Percentiles rank a stretch among this genome's conserved stretches.
These are phyloP conservation scores for Arthrobotrys pseudoclavata DNA, from an alignment of 2,329 filamentous ascomycete genomes.

Conservation along the genomic window DNA sequence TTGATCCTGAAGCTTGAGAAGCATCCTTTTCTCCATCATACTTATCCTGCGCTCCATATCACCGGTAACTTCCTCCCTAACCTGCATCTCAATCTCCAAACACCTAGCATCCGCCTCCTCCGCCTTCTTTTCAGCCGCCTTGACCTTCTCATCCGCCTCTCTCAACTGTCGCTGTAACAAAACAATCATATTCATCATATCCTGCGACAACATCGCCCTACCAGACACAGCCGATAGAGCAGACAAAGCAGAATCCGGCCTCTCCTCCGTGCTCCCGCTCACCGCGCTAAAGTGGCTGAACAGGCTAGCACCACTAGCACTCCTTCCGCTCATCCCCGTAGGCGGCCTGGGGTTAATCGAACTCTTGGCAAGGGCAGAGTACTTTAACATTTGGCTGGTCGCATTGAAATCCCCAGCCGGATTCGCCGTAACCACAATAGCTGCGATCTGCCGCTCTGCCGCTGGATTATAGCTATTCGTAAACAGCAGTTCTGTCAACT, in stretches of 20 bases:
- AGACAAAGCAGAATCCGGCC: slow-evolving; percentile 75
- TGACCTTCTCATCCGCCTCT: slow-evolving; percentile 78
- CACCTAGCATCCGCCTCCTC: slow-evolving; percentile 76
- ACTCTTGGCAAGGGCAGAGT: slow-evolving; percentile 91
- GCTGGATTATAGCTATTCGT: slow-evolving; percentile 84
- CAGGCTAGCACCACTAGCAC: slow-evolving; percentile 48
- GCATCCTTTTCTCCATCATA: slow-evolving; percentile 84
- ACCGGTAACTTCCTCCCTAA: slow-evolving; percentile 87
- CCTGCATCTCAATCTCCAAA: slow-evolving; percentile 80
- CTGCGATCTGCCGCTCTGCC: slow-evolving; percentile 79
- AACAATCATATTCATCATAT: slow-evolving; percentile 82
- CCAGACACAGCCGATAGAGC: slow-evolving; percentile 70
- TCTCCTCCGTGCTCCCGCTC: slow-evolving; percentile 65
- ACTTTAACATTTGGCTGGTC: slow-evolving; percentile 93
- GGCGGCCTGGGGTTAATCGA: slow-evolving; percentile 82
- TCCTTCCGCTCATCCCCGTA: slow-evolving; percentile 53
- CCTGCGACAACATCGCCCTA: slow-evolving; percentile 71
- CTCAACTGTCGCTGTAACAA: slow-evolving; percentile 78
- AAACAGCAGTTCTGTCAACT: slow-evolving; percentile 85
- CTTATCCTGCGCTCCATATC: slow-evolving; percentile 86
- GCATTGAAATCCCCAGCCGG: slow-evolving; percentile 95
- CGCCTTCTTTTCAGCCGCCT: slow-evolving; percentile 79
- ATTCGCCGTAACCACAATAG: slow-evolving; percentile 97
- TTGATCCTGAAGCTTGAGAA: slow-evolving; percentile 81
- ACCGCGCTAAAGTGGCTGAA: slow-evolving; percentile 79